Evolutionary conservation across 305 asterid species (phyloP), one percentile per base, ranked within the genome.

Genomic region (Coffea humblotiana): DNA sequence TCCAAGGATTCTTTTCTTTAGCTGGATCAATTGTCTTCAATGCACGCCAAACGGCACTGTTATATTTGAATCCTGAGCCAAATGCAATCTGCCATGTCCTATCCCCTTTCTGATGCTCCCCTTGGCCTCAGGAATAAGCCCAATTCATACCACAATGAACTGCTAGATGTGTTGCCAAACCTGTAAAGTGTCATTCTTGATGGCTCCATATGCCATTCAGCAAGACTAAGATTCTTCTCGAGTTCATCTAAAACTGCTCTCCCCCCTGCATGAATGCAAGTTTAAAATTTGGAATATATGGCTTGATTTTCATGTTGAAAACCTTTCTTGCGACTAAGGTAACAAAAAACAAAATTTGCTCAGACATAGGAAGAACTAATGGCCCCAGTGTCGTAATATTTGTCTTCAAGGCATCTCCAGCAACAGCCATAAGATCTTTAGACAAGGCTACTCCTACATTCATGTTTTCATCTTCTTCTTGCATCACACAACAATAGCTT

Each of bases 101-200:
- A n/a, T 90, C 89, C 0, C 91, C 54, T 84, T 90, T 66, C 40
- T 77, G 0, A 90, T 87, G 61, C 92, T 82, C 76, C 91, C 92
- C 25, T 89, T 89, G 16, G 90, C 87, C 81, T 89, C 91, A 37
- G n/a, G 80, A n/a, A 76, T 89, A 89, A 19, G 91, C 90, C n/a
- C 82, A 89, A 76, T 71, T 89, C 89, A 72, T 87, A 87, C 90
- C 90, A 89, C 70, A 89, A 78, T n/a, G 92, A 89, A 58, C 92
- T 89, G 6, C 90, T 89, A 0, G 92, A 89, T 9, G 92, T 89
- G 81, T 89, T 87, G 1, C 92, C 92, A 82, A 87, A 89, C 43
- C 92, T 83, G 14, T 85, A 89, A 6, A 89, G 85, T 10, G 93
- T 89, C 93, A 89, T 89, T 77, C 91, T 88, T 60, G 93, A 89